Percentiles rank a stretch among this genome's conserved stretches.
Conservation (phyloP, 371 early-diverging fungal genomes). For the Gilbertella persicaria region DNA sequence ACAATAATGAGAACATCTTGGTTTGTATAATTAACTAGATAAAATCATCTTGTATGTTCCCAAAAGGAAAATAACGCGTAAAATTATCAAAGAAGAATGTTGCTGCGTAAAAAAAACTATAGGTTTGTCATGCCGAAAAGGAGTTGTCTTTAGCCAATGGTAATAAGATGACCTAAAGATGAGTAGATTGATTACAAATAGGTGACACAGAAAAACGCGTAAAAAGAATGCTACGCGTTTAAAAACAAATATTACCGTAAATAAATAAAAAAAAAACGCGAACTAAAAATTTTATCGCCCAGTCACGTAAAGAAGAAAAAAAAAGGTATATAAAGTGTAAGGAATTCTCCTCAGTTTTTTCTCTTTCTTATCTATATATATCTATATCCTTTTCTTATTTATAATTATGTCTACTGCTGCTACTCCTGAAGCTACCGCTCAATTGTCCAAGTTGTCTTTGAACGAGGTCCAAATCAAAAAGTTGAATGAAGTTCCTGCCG, state of each 20-base stretch:
- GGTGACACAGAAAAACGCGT: not conserved
- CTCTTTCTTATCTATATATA: not conserved
- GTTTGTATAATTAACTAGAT: too few species aligned
- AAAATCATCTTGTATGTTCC: too few species aligned
- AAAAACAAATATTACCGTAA: not conserved
- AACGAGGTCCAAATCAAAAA: conserved; percentile 14
- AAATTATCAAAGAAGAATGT: too few species aligned
- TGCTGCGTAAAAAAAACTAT: too few species aligned
- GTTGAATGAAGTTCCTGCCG: conserved; percentile 4
- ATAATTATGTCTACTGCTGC: conserved; percentile 4
- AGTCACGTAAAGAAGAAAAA: conserved; percentile 12
- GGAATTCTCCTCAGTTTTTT: not conserved
- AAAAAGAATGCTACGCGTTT: not conserved
- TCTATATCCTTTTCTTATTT: not conserved
- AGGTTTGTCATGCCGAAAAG: too few species aligned
- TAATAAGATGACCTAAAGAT: too few species aligned
- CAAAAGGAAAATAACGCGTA: too few species aligned
- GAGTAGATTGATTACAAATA: too few species aligned
- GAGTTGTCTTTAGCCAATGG: too few species aligned
- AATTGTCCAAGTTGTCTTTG: conserved; percentile 17
- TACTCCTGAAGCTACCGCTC: conserved; percentile 6
- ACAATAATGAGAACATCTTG: too few species aligned
- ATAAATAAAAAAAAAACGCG: conserved; percentile 7
- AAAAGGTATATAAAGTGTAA: not conserved
- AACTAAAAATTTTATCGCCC: conserved; percentile 3